Base-by-base conservation (phyloP, 1,284 basidiomycete species). In the Fomitopsis betulina region DNA sequence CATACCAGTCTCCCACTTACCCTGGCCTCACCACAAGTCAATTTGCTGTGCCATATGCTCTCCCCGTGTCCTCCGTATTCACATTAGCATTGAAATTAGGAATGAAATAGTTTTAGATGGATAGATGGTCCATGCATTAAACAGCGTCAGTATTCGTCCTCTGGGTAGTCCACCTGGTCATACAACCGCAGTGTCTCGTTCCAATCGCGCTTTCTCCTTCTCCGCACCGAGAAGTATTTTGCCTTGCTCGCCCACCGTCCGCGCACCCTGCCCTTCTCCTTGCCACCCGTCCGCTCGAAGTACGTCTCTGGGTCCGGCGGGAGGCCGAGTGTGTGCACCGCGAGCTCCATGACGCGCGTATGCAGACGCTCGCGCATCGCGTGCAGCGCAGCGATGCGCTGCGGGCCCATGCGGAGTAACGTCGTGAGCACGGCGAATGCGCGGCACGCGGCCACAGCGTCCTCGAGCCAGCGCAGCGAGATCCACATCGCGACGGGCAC, bases 401-500 rank as follows among this genome's bases (percentile, higher is more conserved):
- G 65, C 56, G 80, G 79, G 7, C 86, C 86, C n/a, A 90, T 80
- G 49, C 76, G 70, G 9, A 94, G 71, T n/a, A 94, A 74, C 17
- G 83, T 80, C 12, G 75, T 63, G 19, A 94, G 78, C 0, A 85
- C 76, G 0, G 77, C 73, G 58, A 87, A 82, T 1, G 93, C 91
- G 45, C 92, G 83, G 64, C 87, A 84, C 9, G 90, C 83, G 0
- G 91, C 82, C 3, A 93, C 78, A 0, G 87, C 84, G 64, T 94
- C 93, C 69, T 94, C 93, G 39, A 91, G 76, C 91, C 92, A 94
- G 47, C 93, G 83, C 58, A 94, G 75, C 17, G 87, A 81, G 76
- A 94, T 85, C 92, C 93, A 94, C 91, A 94, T 93, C 61, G 87
- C 67, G 5, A 79, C 76, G 1, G 92, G 92, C 6, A 91, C 80